Conservation (phyloP, 1,284 basidiomycete species). For the Rhodotorula sp. region DNA sequence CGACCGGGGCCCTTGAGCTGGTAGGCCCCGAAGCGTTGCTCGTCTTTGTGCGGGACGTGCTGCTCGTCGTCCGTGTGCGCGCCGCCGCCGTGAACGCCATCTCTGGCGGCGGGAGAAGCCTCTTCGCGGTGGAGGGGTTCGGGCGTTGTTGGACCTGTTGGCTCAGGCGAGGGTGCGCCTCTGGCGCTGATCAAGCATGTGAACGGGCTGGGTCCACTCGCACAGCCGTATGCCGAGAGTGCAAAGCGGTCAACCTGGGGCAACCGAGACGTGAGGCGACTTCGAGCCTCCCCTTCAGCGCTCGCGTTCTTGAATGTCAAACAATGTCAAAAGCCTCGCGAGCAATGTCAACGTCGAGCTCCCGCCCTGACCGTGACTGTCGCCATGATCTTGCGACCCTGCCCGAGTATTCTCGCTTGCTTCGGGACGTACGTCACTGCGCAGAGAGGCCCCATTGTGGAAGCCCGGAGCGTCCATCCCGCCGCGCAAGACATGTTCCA, state of each 20-base stretch:
- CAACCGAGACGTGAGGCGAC: too few species aligned
- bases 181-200: too few species aligned
- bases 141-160: too few species aligned
- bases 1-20: neutral
- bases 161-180: too few species aligned
- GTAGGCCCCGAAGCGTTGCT: neutral
- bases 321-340: too few species aligned
- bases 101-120: neutral
- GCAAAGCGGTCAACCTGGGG: too few species aligned
- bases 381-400: slow-evolving; percentile 43
- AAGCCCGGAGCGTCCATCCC: slow-evolving; percentile 39
- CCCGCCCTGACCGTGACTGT: slow-evolving; percentile 37
- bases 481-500: slow-evolving; percentile 29
- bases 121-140: too few species aligned
- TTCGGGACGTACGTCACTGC: slow-evolving; percentile 42
- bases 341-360: neutral
- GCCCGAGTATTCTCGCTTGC: slow-evolving; percentile 35
- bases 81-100: neutral
- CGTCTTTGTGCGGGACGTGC: neutral
- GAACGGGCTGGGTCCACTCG: too few species aligned
- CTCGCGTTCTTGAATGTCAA: neutral
- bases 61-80: neutral
- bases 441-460: slow-evolving; percentile 45
- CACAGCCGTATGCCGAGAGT: too few species aligned
- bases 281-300: too few species aligned